These are phyloP conservation scores for Phytopythium mirpurense DNA, from an alignment of 352 stramenopile genomes.

Conservation along the genomic window DNA sequence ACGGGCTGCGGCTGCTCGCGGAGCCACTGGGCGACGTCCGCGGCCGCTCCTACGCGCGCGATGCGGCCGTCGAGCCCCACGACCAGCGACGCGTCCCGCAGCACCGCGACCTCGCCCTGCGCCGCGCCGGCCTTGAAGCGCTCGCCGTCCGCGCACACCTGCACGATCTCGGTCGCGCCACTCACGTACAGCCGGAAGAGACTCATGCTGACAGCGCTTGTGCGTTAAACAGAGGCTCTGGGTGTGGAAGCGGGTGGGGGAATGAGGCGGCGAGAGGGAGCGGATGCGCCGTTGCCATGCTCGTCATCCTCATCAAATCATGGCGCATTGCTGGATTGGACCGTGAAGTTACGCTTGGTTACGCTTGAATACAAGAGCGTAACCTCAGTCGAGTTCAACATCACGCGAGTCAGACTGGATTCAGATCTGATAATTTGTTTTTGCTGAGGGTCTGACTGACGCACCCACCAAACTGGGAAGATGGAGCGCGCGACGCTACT, in stretches of 20 bases:
- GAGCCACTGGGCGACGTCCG: conserved; percentile 55
- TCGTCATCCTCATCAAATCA: conserved; percentile 4
- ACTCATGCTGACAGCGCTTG: too few species aligned
- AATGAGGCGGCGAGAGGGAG: not conserved
- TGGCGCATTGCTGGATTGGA: not conserved
- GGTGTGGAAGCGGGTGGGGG: not conserved
- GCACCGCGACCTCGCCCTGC: conserved; percentile 58
- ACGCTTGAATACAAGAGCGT: not conserved
- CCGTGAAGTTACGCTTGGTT: conserved; percentile 2
- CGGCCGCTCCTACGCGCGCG: conserved; percentile 50
- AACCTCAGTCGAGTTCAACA: not conserved
- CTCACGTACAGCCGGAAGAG: conserved; percentile 63
- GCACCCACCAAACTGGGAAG: not conserved
- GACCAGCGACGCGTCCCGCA: conserved; percentile 55
- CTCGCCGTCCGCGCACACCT: conserved; percentile 62
- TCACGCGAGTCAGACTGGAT: not conserved
- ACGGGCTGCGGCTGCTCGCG: conserved; percentile 45
- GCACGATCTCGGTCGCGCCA: conserved; percentile 65
- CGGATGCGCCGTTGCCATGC: not conserved
- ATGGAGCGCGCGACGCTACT: conserved; percentile 28
- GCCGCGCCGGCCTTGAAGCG: conserved; percentile 55
- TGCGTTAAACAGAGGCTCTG: not conserved
- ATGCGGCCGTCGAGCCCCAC: conserved; percentile 49
- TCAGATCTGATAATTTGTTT: not conserved
- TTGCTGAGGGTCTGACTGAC: not conserved